Percentiles rank a stretch among this genome's conserved stretches.
Conservation (phyloP, 257 asterid genomes). For the Petunia secreta region DNA sequence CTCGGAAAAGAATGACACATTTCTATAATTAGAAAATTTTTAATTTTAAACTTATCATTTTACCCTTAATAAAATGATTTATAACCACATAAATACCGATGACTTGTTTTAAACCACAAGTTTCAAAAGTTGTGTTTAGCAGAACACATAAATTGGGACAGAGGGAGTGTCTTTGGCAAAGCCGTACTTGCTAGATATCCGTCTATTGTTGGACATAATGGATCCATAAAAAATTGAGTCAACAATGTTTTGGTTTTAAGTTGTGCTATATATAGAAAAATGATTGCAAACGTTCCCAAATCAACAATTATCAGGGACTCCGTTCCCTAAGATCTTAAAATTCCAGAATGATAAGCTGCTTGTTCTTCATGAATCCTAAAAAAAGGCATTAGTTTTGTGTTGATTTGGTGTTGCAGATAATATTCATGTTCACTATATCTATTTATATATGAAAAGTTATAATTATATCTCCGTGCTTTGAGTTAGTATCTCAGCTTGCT, state of each 20-base stretch:
- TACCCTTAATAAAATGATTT: too few species aligned
- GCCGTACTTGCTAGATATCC: background rate
- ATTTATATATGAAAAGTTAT: background rate
- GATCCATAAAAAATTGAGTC: background rate
- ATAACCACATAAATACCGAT: too few species aligned
- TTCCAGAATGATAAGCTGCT: background rate
- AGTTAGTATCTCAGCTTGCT: background rate
- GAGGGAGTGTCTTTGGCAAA: background rate
- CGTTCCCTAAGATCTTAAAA: background rate
- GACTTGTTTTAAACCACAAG: too few species aligned
- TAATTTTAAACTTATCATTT: too few species aligned
- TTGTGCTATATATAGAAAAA: background rate
- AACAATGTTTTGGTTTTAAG: background rate
- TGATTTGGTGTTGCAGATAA: background rate
- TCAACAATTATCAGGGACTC: background rate
- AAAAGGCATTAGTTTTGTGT: background rate
- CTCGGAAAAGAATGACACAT: too few species aligned
- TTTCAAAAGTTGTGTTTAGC: too few species aligned
- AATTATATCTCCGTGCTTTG: background rate
- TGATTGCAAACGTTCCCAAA: background rate
- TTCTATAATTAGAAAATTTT: too few species aligned
- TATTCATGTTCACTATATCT: conserved; percentile 8
- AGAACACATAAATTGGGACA: too few species aligned
- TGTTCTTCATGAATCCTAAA: background rate
- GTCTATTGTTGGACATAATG: background rate